These are phyloP conservation scores for baker's yeast (Saccharomyces cerevisiae) DNA, from an alignment of 805 yeast genomes.

Conservation along the genomic window DNA sequence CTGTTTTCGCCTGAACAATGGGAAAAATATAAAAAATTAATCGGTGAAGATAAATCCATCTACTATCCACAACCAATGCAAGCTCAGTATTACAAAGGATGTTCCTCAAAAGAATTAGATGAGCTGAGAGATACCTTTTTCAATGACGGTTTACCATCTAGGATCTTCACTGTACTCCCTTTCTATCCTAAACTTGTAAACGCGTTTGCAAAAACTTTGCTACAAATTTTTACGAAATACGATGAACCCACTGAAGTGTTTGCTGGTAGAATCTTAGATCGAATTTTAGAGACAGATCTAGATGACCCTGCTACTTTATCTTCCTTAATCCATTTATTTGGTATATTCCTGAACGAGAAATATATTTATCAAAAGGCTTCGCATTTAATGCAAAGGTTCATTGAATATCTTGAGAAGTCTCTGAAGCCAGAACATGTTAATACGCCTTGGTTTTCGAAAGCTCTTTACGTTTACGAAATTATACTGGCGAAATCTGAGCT, in stretches of 20 bases:
- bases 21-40: slow-evolving; percentile 14
- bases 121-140: slow-evolving; percentile 33
- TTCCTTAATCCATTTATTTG: slow-evolving; percentile 37
- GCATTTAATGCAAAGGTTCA: slow-evolving; percentile 30
- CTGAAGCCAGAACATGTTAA: slow-evolving; percentile 34
- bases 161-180: slow-evolving; percentile 38
- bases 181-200: slow-evolving; percentile 34
- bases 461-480: slow-evolving; percentile 47
- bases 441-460: slow-evolving; percentile 51
- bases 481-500: slow-evolving; percentile 43
- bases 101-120: slow-evolving; percentile 36
- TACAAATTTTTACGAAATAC: slow-evolving; percentile 30
- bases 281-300: slow-evolving; percentile 33
- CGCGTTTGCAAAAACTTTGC: slow-evolving; percentile 35
- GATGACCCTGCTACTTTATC: slow-evolving; percentile 29
- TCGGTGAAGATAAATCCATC: background rate
- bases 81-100: slow-evolving; percentile 33
- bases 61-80: slow-evolving; percentile 25
- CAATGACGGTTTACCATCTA: slow-evolving; percentile 31
- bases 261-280: slow-evolving; percentile 31
- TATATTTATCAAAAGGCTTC: slow-evolving; percentile 32
- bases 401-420: slow-evolving; percentile 31
- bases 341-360: slow-evolving; percentile 35
- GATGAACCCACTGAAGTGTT: slow-evolving; percentile 31
- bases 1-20: slow-evolving; percentile 29